Percentiles rank a stretch among this genome's conserved stretches.
Conservation (phyloP, 2,329 filamentous ascomycete species). For the Apiospora arundinis region DNA sequence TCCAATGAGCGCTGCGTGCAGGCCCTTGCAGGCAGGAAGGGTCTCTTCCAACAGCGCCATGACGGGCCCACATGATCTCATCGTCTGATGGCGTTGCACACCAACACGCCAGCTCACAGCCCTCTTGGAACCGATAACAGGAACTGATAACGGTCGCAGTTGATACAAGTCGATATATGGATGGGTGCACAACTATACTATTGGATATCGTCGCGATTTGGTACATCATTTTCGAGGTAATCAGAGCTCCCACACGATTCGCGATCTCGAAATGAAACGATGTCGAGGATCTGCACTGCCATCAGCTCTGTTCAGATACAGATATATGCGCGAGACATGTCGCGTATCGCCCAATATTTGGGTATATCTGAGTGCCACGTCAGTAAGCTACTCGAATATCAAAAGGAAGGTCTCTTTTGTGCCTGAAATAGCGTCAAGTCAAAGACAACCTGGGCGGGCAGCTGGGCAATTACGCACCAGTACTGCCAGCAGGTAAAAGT, state of each 20-base stretch:
- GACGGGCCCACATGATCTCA: slow-evolving; percentile 15
- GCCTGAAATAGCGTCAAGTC: background rate
- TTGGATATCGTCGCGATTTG: background rate
- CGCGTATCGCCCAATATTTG: too few species aligned
- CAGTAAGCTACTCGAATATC: background rate
- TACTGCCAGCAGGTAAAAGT: background rate
- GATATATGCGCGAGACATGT: background rate
- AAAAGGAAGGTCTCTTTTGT: background rate
- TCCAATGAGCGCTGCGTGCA: background rate
- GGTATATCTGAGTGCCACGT: background rate
- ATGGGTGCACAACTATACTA: background rate
- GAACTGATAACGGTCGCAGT: background rate
- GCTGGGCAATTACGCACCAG: background rate
- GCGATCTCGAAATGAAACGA: background rate
- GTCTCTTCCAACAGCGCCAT: background rate
- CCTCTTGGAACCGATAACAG: background rate
- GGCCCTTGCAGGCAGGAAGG: too few species aligned
- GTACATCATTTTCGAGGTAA: background rate
- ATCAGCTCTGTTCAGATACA: background rate
- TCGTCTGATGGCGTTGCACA: background rate
- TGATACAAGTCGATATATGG: background rate
- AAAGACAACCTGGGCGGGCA: background rate
- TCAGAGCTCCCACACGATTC: background rate
- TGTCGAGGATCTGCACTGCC: background rate
- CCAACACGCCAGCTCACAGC: background rate